Evolutionary conservation across 768 basidiomycete species (phyloP), one percentile per base, ranked within the genome.

Genomic region (Phaeotremella skinneri): DNA sequence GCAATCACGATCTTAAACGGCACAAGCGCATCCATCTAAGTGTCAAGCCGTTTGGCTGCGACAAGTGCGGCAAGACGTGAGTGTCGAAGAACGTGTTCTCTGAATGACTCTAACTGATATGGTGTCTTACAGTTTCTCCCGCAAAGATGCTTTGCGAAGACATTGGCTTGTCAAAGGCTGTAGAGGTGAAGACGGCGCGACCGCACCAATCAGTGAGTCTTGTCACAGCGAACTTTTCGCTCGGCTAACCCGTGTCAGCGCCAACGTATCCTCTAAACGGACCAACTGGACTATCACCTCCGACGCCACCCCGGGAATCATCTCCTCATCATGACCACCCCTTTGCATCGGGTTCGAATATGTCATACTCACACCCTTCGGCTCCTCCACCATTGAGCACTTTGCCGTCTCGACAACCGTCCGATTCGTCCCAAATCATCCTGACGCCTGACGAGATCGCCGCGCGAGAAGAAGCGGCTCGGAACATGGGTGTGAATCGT

Each of bases 81-180:
- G 70, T 67, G 3, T 21, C 1, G 9, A n/a, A n/a, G n/a, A n/a
- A 45, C 4, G 5, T 30, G 16, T 9, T 11, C 4, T 2, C 13
- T 11, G 39, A 13, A 34, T 23, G 17, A 17, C 3, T 2, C 49
- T 31, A 25, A 25, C 39, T 52, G 48, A 32, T 23, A 20, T 37
- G 34, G 13, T 45, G 7, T 13, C 49, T 25, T 27, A 4, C 45
- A 71, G 70, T 16, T 78, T 79, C 61, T 77, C 78, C 27, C 67
- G 78, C 20, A 76, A 77, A 52, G 78, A 79, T 37, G 78, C 78
- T 2, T 60, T 79, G 26, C 62, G 74, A 49, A 58, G 76, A 41
- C 78, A 79, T 61, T 76, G 76, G 73, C 56, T 78, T 9, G 76
- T 77, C 58, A 78, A 78, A 62, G 74, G 76, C 1, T 79, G 78